Evolutionary conservation across 805 yeast genomes (phyloP), one percentile per base, ranked within the genome.

Genomic region (Priceomyces haplophilus): DNA sequence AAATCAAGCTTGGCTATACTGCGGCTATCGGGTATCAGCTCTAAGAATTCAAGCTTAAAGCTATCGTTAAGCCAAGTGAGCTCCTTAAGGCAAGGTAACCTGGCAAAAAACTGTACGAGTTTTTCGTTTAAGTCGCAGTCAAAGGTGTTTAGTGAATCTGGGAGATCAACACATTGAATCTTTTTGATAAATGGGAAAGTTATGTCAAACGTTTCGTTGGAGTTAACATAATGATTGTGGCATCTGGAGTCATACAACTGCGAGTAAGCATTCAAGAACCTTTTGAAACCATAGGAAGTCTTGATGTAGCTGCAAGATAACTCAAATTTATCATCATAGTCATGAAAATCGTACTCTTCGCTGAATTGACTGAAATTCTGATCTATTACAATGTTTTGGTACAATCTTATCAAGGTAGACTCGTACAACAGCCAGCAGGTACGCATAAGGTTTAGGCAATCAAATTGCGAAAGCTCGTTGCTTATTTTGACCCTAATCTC

Each of bases 131-230:
- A 53, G 3, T 60, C 61, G 21, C 54, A 46, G 37, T 72, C 73
- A 43, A 60, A 59, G 0, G 64, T 55, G 33, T 66, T 64, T 20
- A 72, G 59, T 18, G 73, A 68, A 45, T 72, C 75, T 0, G 79
- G 79, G 3, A 75, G 48, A 18, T 56, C 53, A 1, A 65, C 51
- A 38, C 71, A 61, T 36, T 59, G 64, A 17, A 75, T 48, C 12
- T 51, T 47, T 33, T 50, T 50, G 3, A 68, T 54, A 7, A 21
- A 37, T 7, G 50, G 49, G 32, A 42, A 46, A 21, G 33, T 29
- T 3, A 27, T 12, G 19, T 40, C 38, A 25, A 21, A 21, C 2
- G 25, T 20, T 8, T 20, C 29, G 11, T 24, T 24, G n/a, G 35
- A 41, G 12, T 34, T 17, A 17, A 20, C 11, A 19, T 37, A 37